Percentiles rank a stretch among this genome's conserved stretches.
These are phyloP conservation scores for Teratosphaeria gauchensis DNA, from an alignment of 2,329 filamentous ascomycete species.

Conservation along the genomic window DNA sequence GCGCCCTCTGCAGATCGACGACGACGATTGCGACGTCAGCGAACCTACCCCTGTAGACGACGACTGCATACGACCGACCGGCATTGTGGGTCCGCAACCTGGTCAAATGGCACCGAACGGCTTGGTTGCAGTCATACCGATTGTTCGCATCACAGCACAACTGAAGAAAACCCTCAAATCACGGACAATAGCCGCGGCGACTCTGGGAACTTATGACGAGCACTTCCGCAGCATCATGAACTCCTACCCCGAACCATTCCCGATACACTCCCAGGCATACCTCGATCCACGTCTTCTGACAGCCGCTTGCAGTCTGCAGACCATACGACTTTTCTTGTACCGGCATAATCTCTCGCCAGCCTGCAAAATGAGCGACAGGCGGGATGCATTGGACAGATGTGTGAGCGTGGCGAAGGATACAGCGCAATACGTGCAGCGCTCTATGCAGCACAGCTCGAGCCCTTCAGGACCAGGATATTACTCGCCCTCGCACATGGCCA, in stretches of 20 bases:
- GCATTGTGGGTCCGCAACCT: slow-evolving; percentile 30
- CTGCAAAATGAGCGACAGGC: slow-evolving; percentile 56
- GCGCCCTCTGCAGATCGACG: slow-evolving; percentile 71
- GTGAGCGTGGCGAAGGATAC: slow-evolving; percentile 68
- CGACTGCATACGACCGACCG: slow-evolving; percentile 54
- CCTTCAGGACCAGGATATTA: slow-evolving; percentile 14
- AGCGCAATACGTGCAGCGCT: slow-evolving; percentile 61
- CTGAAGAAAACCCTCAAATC: slow-evolving; percentile 61
- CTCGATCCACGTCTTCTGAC: slow-evolving; percentile 66
- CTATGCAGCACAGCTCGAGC: slow-evolving; percentile 35
- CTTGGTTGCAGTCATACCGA: slow-evolving; percentile 69
- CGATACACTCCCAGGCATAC: slow-evolving; percentile 54
- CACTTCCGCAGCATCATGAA: slow-evolving; percentile 68
- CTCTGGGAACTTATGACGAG: slow-evolving; percentile 68
- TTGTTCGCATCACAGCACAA: slow-evolving; percentile 67
- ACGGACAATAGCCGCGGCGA: slow-evolving; percentile 55
- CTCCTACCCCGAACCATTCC: slow-evolving; percentile 66
- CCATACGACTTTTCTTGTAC: slow-evolving; percentile 74
- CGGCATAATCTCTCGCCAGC: slow-evolving; percentile 75
- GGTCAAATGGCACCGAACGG: slow-evolving; percentile 52
- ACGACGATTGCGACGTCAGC: slow-evolving; percentile 76
- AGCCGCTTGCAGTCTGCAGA: slow-evolving; percentile 69
- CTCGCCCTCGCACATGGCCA: slow-evolving; percentile 24
- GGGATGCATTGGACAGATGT: slow-evolving; percentile 68
- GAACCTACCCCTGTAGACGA: slow-evolving; percentile 76